Evolutionary conservation across 1,284 basidiomycete species (phyloP).

Genomic region (Austroboletus niveus): DNA sequence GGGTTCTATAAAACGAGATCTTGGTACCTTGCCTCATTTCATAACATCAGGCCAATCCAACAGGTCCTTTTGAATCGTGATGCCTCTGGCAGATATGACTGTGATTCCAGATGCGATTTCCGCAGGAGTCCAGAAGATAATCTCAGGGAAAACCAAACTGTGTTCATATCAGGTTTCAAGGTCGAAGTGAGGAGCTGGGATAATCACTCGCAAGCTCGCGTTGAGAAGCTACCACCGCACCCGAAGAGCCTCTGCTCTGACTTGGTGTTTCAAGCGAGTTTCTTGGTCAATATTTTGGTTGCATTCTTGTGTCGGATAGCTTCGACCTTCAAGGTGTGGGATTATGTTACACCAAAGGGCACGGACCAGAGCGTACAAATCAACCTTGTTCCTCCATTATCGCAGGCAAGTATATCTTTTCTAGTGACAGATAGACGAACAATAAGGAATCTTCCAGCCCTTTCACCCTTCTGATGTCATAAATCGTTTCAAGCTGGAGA

Average conservation of each 20-base stretch:
- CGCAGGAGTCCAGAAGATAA: neutral
- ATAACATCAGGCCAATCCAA: neutral
- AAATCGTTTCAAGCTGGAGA: slow-evolving; percentile 4
- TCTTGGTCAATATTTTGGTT: neutral
- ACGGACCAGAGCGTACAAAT: neutral
- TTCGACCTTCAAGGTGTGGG: no score
- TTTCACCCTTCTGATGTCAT: slow-evolving; percentile 9
- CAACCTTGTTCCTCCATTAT: neutral
- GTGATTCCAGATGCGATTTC: neutral
- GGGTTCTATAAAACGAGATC: neutral
- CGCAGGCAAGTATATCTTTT: neutral
- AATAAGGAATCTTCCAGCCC: neutral
- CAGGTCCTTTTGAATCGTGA: neutral
- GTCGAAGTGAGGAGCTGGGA: neutral
- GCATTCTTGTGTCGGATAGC: neutral
- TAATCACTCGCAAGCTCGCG: no score
- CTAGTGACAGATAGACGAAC: neutral
- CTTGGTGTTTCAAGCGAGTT: neutral
- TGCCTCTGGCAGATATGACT: neutral
- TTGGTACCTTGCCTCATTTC: neutral
- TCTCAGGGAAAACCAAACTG: neutral
- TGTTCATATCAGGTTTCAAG: neutral
- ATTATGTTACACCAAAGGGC: no score
- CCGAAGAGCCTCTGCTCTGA: neutral
- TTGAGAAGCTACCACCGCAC: no score